Evolutionary conservation across 257 asterid genomes (phyloP), one percentile per base, ranked within the genome.

Genomic region (Cordia subcordata): DNA sequence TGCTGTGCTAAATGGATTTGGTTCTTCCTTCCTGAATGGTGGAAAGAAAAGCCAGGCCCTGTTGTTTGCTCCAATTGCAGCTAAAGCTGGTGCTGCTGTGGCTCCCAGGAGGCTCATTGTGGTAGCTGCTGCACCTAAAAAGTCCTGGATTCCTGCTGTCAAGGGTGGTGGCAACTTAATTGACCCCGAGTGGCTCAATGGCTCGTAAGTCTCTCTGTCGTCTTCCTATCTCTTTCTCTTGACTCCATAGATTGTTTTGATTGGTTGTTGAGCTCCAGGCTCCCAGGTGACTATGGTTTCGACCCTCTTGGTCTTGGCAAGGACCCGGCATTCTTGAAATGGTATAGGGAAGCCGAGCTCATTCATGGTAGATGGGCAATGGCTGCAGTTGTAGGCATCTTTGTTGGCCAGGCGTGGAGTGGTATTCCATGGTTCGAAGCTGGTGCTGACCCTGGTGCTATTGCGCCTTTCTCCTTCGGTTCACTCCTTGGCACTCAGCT

Each of bases 341-440:
- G 99, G 97, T 92, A 88, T 87, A 76, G 97, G 56, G 99, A 92
- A 74, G 99, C 99, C 1, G 97, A 92, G 84, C 88, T 92, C 27
- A 92, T 92, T 84, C 99, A 92, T 56, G 99, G 97, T 4, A 57
- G 97, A 72, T 92, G 96, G 97, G 99, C 99, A 5, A 92, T 92
- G 97, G 67, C 87, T 1, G 99, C 97, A 0, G 97, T 88, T 1
- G 22, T 92, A 6, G 99, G 99, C 49, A 92, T 92, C 79, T 92
- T 92, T 11, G 88, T 92, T 0, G 99, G 99, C 4, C 99, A 92
- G 68, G 94, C 97, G 0, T 88, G 84, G 82, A 92, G 96, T 58
- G 99, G 97, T 33, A 65, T 92, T 65, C 94, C 99, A 10, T 88
- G 99, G 99, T 92, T 92, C 16, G 91, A 87, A 57, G 99, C 99